Base-by-base conservation (phyloP, 2,329 filamentous ascomycete species). In the Microcera coccophila region DNA sequence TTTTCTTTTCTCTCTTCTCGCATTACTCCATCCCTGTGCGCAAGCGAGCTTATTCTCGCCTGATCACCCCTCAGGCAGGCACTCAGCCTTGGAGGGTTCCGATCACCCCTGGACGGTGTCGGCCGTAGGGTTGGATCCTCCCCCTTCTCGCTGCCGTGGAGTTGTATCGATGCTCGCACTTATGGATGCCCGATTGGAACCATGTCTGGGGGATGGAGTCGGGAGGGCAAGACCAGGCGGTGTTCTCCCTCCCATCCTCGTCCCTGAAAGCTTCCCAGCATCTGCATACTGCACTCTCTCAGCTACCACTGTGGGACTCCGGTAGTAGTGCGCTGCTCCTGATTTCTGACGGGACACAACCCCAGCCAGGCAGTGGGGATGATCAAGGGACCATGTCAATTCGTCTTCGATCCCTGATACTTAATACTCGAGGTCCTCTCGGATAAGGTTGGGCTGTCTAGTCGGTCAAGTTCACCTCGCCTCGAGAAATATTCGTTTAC, bases 31-130 rank as follows among this genome's bases (percentile, higher is more conserved):
- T 26, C 22, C 12, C 22, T 26, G n/a, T n/a, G n/a, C 22, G 7
- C 22, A 22, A 26, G 40, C 21, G 22, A 22, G 35, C 22, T 39
- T 29, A 17, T 29, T 36, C 48, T 57, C 52, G 54, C 49, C 55
- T 39, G 36, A 57, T 57, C 33, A 36, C n/a, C 34, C n/a, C 10
- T 26, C 22, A 26, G 22, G n/a, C n/a, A n/a, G n/a, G 29, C 33
- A 17, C 34, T 44, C 46, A 42, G 42, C 39, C 39, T 47, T 47
- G 41, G 38, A 51, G 38, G 51, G 31, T 36, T 44, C 36, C 39
- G 39, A 38, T 10, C n/a, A n/a, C n/a, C n/a, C 49, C 47, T 38
- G 15, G 38, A 35, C 38, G 19, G 35, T 20, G 45, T 44, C 33
- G 39, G 32, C 28, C 24, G 24, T 32, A 47, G 47, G 39, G 29